phyloP scores from a whole-genome alignment of 164 flowering plant species.

The Liriodendron chinense region DNA sequence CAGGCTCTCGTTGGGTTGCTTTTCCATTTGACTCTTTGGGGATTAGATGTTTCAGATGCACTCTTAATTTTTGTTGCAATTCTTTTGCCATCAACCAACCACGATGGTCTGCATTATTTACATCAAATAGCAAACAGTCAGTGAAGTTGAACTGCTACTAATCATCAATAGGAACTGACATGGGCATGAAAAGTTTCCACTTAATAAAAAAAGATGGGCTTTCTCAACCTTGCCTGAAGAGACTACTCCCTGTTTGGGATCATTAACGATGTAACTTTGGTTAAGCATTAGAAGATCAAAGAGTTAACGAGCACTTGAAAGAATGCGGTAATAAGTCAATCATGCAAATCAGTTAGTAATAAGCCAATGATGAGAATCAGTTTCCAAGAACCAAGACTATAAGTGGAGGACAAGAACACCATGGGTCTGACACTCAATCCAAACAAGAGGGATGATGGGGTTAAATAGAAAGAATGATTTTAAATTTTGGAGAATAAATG shows the following conservation, averaged over 20 bases:
- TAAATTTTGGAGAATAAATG: no score
- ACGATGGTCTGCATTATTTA: conserved; percentile 59
- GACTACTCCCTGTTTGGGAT: neutral
- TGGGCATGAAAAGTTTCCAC: neutral
- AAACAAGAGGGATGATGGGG: no score
- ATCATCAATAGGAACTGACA: neutral
- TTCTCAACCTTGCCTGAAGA: neutral
- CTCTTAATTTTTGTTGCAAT: conserved; percentile 87
- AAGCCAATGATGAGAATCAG: no score
- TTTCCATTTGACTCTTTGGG: conserved; percentile 49
- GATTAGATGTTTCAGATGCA: conserved; percentile 53
- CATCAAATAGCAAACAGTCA: neutral
- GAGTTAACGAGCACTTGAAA: neutral
- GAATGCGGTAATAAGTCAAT: neutral
- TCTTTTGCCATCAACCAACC: conserved; percentile 83
- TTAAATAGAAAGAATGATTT: no score
- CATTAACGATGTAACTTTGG: neutral
- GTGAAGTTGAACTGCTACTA: neutral
- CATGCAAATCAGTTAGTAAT: no score
- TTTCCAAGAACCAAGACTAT: no score
- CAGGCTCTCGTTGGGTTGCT: conserved; percentile 86
- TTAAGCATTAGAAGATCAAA: neutral
- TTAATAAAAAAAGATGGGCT: neutral
- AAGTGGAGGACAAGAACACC: no score
- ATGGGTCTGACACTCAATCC: no score